Percentiles rank a stretch among this genome's conserved stretches.
These are phyloP conservation scores for Hypoxylon fuscum DNA, from an alignment of 495 filamentous ascomycete genomes.

Conservation along the genomic window DNA sequence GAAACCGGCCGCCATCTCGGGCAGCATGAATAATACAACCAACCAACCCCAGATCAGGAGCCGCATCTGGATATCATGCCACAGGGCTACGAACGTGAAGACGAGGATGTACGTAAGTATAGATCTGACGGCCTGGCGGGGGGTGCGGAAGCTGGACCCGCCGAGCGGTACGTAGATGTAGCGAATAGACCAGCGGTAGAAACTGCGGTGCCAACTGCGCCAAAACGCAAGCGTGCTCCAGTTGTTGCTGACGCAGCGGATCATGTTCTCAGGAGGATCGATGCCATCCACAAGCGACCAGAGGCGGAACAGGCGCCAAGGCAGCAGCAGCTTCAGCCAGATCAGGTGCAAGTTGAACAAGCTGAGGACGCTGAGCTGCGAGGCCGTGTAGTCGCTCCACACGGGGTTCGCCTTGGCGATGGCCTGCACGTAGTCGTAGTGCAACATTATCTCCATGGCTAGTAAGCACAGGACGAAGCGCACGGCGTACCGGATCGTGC, in stretches of 20 bases:
- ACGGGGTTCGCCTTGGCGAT: constrained; percentile 81
- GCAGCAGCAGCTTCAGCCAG: constrained; percentile 96
- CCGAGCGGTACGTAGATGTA: constrained; percentile 96
- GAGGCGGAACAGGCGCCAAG: constrained; percentile 97
- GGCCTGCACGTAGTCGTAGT: constrained; percentile 92
- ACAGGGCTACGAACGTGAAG: constrained; percentile 97
- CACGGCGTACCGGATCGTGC: constrained; percentile 79
- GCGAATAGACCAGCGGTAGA: constrained; percentile 91
- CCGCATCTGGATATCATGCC: constrained; percentile 96
- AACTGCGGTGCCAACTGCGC: constrained; percentile 94
- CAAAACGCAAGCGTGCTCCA: constrained; percentile 93
- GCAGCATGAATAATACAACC: constrained; percentile 89
- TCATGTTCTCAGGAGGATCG: constrained; percentile 97
- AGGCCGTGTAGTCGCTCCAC: constrained; percentile 86
- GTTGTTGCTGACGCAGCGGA: constrained; percentile 95
- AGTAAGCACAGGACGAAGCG: constrained; percentile 85
- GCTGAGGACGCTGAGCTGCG: constrained; percentile 88
- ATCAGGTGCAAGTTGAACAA: constrained; percentile 98
- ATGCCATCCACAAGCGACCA: constrained; percentile 91
- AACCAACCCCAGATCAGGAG: constrained; percentile 98
- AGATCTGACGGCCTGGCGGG: constrained; percentile 50
- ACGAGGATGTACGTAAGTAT: constrained; percentile 81
- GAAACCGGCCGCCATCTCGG: constrained; percentile 76
- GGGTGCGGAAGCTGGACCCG: constrained; percentile 63
- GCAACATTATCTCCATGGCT: constrained; percentile 92